A percentile compares a stretch with the other conserved stretches of the same genome.
Evolutionary conservation across 345 rosid genomes (phyloP).

Genomic region (Turritis glabra): DNA sequence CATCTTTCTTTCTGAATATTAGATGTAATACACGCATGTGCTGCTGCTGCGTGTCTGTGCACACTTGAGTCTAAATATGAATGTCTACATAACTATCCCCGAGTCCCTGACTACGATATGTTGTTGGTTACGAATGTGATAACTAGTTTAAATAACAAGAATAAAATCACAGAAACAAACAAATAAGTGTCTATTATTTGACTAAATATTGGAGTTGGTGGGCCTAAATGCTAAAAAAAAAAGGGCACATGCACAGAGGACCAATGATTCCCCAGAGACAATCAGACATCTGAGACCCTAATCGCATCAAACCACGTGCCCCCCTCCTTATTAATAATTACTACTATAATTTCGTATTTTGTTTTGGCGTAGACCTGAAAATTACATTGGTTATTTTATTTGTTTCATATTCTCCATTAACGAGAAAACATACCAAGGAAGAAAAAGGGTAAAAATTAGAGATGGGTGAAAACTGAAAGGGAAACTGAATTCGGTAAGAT

Average conservation of each 20-base stretch:
- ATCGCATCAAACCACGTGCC: conserved; percentile 39
- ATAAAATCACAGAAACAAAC: conserved; percentile 9
- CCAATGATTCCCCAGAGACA: conserved; percentile 33
- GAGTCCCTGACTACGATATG: conserved; percentile 30
- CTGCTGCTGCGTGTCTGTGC: conserved; percentile 21
- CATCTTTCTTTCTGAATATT: conserved; percentile 1
- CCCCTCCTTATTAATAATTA: background rate
- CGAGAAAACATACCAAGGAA: background rate
- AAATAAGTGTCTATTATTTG: conserved; percentile 5
- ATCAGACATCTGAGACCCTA: conserved; percentile 37
- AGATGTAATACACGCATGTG: conserved; percentile 20
- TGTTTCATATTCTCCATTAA: background rate
- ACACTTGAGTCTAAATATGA: conserved; percentile 29
- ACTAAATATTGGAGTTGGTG: conserved; percentile 27
- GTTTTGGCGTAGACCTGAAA: background rate
- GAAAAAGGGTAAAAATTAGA: background rate
- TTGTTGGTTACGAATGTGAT: conserved; percentile 27
- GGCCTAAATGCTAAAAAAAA: background rate
- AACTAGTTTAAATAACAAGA: conserved; percentile 2
- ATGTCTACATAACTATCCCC: conserved; percentile 11
- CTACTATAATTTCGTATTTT: background rate
- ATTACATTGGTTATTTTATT: background rate
- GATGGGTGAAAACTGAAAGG: background rate
- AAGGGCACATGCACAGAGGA: conserved; percentile 30
- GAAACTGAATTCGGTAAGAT: background rate